phyloP scores from a whole-genome alignment of 2,329 filamentous ascomycete species.

The Monosporascus sp. region DNA sequence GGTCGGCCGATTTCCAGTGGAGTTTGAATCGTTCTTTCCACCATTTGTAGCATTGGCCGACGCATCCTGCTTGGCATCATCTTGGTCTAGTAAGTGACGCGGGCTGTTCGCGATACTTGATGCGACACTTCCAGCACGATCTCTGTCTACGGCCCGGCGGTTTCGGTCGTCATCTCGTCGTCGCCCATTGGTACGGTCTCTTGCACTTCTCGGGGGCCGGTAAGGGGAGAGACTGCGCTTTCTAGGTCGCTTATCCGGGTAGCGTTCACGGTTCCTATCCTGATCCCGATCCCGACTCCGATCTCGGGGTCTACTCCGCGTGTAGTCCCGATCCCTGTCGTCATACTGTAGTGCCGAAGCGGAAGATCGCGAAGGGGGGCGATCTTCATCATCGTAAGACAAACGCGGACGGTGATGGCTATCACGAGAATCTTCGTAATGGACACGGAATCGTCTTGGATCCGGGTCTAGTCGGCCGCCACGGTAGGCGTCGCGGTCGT shows the following conservation, averaged over 20 bases:
- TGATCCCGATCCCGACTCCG: conserved; percentile 26
- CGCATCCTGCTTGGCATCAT: conserved; percentile 59
- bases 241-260: conserved; percentile 48
- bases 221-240: conserved; percentile 32
- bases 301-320: conserved; percentile 23
- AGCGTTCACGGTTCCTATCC: conserved; percentile 46
- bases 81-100: conserved; percentile 46
- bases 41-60: conserved; percentile 52
- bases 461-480: conserved; percentile 43
- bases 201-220: conserved; percentile 18
- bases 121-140: conserved; percentile 29
- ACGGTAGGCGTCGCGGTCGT: conserved; percentile 51
- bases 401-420: conserved; percentile 41
- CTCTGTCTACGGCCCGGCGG: conserved; percentile 20
- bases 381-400: conserved; percentile 54
- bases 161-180: conserved; percentile 17
- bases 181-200: conserved; percentile 17
- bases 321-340: conserved; percentile 42
- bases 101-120: conserved; percentile 43
- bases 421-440: conserved; percentile 54
- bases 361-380: conserved; percentile 36
- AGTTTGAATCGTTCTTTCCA: conserved; percentile 63
- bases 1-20: conserved; percentile 54
- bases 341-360: conserved; percentile 37
- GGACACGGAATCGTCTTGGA: conserved; percentile 53